Evolutionary conservation across 2,329 filamentous ascomycete genomes (phyloP).

Genomic region (Epichloe coenophiala): DNA sequence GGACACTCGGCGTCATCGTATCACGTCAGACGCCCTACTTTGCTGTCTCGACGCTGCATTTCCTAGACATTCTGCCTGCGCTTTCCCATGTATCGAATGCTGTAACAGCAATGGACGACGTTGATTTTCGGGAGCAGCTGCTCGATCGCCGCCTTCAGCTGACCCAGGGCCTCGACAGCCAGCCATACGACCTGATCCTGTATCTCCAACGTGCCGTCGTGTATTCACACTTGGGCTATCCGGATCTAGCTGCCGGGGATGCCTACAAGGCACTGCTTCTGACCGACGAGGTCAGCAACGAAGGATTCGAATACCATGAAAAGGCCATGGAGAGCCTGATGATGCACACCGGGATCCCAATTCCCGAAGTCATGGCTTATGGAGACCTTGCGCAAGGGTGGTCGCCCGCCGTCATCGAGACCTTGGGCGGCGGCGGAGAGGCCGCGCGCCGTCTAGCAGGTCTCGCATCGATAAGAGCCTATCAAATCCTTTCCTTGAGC

Average conservation of each 20-base stretch:
- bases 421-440: slow-evolving; percentile 20
- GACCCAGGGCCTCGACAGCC: slow-evolving; percentile 39
- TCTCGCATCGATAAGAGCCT: slow-evolving; percentile 41
- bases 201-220: slow-evolving; percentile 57
- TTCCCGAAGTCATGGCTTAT: slow-evolving; percentile 33
- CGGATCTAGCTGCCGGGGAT: slow-evolving; percentile 79
- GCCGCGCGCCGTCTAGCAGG: slow-evolving; percentile 28
- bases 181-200: slow-evolving; percentile 48
- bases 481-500: slow-evolving; percentile 43
- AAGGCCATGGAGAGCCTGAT: slow-evolving; percentile 41
- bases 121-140: slow-evolving; percentile 28
- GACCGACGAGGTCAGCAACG: slow-evolving; percentile 65
- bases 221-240: slow-evolving; percentile 66
- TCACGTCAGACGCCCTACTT: not conserved
- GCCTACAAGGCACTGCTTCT: slow-evolving; percentile 83
- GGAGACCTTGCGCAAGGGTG: slow-evolving; percentile 26
- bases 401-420: slow-evolving; percentile 18
- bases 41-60: not conserved
- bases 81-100: not conserved
- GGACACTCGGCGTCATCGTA: too few species aligned
- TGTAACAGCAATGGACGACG: slow-evolving; percentile 16
- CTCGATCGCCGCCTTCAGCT: slow-evolving; percentile 41
- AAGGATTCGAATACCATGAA: slow-evolving; percentile 73
- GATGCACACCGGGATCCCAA: slow-evolving; percentile 18
- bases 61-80: not conserved